These are phyloP conservation scores for Penicillium expansum DNA, from an alignment of 2,329 filamentous ascomycete genomes.

Conservation along the genomic window DNA sequence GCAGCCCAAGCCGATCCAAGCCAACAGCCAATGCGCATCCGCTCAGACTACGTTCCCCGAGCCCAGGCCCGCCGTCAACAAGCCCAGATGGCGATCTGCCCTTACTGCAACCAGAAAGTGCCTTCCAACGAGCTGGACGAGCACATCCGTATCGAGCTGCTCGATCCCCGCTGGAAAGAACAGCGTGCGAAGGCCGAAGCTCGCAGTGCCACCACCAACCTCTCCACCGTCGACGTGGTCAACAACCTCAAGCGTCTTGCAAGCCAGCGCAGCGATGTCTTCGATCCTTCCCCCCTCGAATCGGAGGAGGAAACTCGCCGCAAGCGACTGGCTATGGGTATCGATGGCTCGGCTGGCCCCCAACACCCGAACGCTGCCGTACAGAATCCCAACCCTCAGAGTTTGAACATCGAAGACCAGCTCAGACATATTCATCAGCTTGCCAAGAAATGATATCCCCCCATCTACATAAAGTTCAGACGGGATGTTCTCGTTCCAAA, in stretches of 20 bases:
- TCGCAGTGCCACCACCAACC: slow-evolving; percentile 78
- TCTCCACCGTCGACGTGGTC: slow-evolving; percentile 81
- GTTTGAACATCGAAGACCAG: slow-evolving; percentile 79
- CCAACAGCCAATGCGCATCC: slow-evolving; percentile 74
- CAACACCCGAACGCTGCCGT: slow-evolving; percentile 31
- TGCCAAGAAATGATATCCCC: slow-evolving; percentile 36
- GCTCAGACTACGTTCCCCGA: slow-evolving; percentile 86
- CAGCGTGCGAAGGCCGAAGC: slow-evolving; percentile 86
- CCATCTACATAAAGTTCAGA: neutral
- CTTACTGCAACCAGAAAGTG: slow-evolving; percentile 89
- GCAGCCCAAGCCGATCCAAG: slow-evolving; percentile 65
- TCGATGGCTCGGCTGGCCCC: slow-evolving; percentile 27
- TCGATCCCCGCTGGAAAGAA: slow-evolving; percentile 94
- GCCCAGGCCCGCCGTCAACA: slow-evolving; percentile 70
- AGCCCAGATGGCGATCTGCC: slow-evolving; percentile 67
- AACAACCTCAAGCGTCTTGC: slow-evolving; percentile 95
- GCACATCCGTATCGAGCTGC: slow-evolving; percentile 90
- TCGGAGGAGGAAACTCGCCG: slow-evolving; percentile 72
- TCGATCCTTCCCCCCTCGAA: slow-evolving; percentile 62
- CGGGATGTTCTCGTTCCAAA: neutral
- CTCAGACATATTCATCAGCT: slow-evolving; percentile 67
- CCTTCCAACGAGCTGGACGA: slow-evolving; percentile 83
- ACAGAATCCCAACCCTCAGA: slow-evolving; percentile 31
- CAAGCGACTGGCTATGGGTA: slow-evolving; percentile 66
- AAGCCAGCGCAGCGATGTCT: slow-evolving; percentile 82